Evolutionary conservation across 441 rosid genomes (phyloP), one percentile per base, ranked within the genome.

Genomic region (Sinapis alba): DNA sequence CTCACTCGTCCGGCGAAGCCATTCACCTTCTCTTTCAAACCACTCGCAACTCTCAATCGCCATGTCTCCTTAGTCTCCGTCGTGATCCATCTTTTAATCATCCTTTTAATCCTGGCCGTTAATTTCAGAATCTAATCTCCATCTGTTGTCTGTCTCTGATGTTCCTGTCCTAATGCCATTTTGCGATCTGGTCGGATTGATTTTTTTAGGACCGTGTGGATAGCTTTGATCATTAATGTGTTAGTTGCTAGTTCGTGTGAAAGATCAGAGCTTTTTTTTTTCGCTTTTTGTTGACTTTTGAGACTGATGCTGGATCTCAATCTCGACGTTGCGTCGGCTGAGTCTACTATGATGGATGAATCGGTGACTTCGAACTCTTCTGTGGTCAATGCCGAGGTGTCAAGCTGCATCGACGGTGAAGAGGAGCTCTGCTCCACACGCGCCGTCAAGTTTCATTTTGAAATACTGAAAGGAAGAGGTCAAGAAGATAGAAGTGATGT

Each of bases 221-320:
- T n/a, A 51, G 66, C 5, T 50, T 56, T 78, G 71, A 75, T 71
- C 72, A n/a, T n/a, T n/a, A 78, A 20, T 56, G 62, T 80, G 74
- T 43, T 51, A 24, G 27, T 24, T 24, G 27, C 27, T 24, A 24
- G 27, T 24, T 24, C 12, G 9, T 62, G 41, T 65, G 47, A 23
- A 69, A 26, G 47, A 21, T 47, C 5, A n/a, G 71, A 51, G 50
- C 32, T 26, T 23, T 53, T 30, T 62, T 34, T 61, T 36, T 36
- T 15, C 16, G 32, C 36, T 68, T 59, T 69, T 69, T 50, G 73
- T 73, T 66, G 78, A 69, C 62, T 79, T 23, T 65, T 27, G 65
- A 53, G 26, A 57, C 71, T 65, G 63, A 91, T 92, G 98, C 85
- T 94, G 81, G 98, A 94, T 94, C 97, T 94, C 78, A 90, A 92